Percentiles rank a stretch among this genome's conserved stretches.
phyloP scores from a whole-genome alignment of 495 filamentous ascomycete genomes.

The Ramalina intermedia region DNA sequence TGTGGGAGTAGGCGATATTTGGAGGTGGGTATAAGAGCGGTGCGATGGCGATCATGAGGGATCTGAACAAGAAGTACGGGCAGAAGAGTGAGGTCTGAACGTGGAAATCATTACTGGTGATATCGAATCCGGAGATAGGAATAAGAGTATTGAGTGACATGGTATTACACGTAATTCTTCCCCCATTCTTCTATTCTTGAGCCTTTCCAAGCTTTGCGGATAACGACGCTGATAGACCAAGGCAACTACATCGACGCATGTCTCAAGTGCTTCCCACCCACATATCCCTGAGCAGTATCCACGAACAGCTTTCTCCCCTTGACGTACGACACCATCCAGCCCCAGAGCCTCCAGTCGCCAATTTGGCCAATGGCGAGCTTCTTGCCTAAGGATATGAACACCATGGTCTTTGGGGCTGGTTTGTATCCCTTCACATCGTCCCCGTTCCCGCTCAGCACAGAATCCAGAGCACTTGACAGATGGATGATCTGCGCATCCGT shows the following conservation, averaged over 20 bases:
- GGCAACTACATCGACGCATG: conserved; percentile 6
- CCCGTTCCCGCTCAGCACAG: neutral
- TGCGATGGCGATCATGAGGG: conserved; percentile 62
- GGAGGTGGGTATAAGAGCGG: conserved; percentile 59
- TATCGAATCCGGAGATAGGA: neutral
- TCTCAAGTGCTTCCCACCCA: conserved; percentile 6
- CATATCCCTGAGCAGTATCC: conserved; percentile 4
- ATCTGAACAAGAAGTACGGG: conserved; percentile 55
- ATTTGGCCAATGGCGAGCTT: conserved; percentile 35
- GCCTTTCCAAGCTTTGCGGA: neutral
- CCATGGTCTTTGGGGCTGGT: conserved; percentile 16
- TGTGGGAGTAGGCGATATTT: conserved; percentile 37
- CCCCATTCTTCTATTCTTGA: neutral
- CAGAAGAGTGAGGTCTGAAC: conserved; percentile 6
- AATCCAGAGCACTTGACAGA: conserved; percentile 5
- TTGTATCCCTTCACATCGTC: conserved; percentile 4
- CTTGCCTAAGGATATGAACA: conserved; percentile 31
- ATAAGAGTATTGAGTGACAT: neutral
- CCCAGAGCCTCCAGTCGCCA: conserved; percentile 27
- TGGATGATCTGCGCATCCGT: conserved; percentile 8
- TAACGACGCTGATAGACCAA: neutral
- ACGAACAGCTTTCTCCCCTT: conserved; percentile 33
- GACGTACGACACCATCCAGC: conserved; percentile 28
- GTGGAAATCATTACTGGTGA: neutral
- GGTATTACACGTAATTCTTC: neutral